These are phyloP conservation scores for Cajanus cajan DNA, from an alignment of 306 rosid genomes.

Conservation along the genomic window DNA sequence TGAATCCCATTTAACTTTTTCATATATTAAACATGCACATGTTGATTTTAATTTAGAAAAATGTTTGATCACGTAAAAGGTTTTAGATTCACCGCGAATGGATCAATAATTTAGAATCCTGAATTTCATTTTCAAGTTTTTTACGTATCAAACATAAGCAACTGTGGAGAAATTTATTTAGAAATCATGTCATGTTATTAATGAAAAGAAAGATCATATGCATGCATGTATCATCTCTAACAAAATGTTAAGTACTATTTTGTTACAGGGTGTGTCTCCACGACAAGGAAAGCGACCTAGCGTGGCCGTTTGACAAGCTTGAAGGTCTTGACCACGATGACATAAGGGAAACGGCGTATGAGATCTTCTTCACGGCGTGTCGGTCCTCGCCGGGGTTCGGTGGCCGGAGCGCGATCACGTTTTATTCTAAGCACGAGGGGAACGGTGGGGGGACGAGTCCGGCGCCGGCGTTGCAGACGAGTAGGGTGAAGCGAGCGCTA, in stretches of 20 bases:
- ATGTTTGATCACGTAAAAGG: too few species aligned
- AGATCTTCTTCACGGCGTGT: constrained; percentile 44
- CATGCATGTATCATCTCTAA: background rate
- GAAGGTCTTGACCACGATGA: constrained; percentile 20
- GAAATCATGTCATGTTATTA: too few species aligned
- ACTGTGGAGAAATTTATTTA: too few species aligned
- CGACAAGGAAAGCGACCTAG: constrained; percentile 35
- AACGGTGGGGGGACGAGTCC: background rate
- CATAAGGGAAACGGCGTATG: constrained; percentile 43
- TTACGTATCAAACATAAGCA: too few species aligned
- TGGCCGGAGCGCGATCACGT: constrained; percentile 69
- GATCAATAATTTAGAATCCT: too few species aligned
- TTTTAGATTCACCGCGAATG: too few species aligned
- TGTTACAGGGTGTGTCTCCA: background rate
- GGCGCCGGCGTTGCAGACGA: constrained; percentile 46
- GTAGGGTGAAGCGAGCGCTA: constrained; percentile 65
- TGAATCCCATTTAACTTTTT: too few species aligned
- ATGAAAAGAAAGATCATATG: too few species aligned
- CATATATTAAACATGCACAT: too few species aligned
- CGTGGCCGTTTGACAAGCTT: constrained; percentile 35
- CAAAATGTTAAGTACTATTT: background rate
- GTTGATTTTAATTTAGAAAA: too few species aligned
- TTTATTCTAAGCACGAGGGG: constrained; percentile 44
- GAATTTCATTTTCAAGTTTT: too few species aligned
- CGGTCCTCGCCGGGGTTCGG: constrained; percentile 66